These are phyloP conservation scores for Fonsecaea pedrosoi DNA, from an alignment of 2,329 filamentous ascomycete genomes.

Conservation along the genomic window DNA sequence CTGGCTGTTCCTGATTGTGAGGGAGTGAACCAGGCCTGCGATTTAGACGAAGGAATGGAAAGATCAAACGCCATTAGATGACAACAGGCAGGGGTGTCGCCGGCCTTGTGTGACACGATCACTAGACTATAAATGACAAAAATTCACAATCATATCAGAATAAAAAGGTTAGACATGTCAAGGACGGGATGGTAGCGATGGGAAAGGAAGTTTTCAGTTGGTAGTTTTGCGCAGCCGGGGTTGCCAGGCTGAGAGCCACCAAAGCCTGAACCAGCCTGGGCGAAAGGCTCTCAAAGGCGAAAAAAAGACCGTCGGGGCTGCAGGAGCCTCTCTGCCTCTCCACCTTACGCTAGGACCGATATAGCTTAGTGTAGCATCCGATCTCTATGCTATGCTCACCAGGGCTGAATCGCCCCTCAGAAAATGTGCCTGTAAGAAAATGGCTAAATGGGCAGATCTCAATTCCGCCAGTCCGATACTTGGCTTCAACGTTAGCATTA, in stretches of 20 bases:
- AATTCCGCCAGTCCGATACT: neutral
- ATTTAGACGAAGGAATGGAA: constrained; percentile 16
- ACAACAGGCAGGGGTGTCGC: constrained; percentile 1
- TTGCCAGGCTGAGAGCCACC: constrained; percentile 1
- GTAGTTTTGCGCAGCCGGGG: neutral
- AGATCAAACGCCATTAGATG: constrained; percentile 28
- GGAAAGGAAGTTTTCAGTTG: neutral
- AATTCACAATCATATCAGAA: constrained; percentile 9
- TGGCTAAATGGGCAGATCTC: neutral
- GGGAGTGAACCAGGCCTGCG: neutral
- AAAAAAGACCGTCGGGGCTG: constrained; percentile 7
- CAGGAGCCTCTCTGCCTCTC: constrained; percentile 2
- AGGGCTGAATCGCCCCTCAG: neutral
- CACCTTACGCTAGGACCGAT: constrained; percentile 14
- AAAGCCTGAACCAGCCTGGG: constrained; percentile 4
- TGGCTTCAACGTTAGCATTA: neutral
- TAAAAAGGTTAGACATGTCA: constrained; percentile 4
- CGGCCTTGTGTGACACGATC: neutral
- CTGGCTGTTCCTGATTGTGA: constrained; percentile 1
- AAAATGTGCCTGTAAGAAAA: neutral
- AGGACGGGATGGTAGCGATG: constrained; percentile 2
- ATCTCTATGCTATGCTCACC: neutral
- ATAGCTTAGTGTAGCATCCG: constrained; percentile 7
- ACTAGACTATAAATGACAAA: neutral
- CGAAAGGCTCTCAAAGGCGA: neutral